A percentile compares a stretch with the other conserved stretches of the same genome.
Evolutionary conservation across 805 yeast genomes (phyloP).

Genomic region (Yarrowia alimentaria): DNA sequence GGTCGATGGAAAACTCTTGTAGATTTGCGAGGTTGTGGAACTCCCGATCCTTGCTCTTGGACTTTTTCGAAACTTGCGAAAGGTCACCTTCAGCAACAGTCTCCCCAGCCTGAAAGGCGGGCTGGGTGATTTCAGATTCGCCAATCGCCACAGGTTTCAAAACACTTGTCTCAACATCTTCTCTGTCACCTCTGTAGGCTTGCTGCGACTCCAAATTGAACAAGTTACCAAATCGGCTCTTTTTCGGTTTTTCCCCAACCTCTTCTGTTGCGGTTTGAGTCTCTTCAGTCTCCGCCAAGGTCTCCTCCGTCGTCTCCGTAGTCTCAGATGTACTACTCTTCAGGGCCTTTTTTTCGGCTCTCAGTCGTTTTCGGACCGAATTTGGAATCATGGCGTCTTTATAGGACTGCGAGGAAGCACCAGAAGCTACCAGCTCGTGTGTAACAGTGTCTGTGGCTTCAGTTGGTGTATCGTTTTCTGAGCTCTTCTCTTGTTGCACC

Average conservation of each 20-base stretch:
- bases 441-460: neutral
- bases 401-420: too few relatives aligned
- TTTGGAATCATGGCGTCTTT: slow-evolving; percentile 17
- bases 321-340: neutral
- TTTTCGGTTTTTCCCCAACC: neutral
- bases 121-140: neutral
- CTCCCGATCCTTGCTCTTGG: slow-evolving; percentile 7
- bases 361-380: slow-evolving; percentile 3
- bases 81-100: neutral
- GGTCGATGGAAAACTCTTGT: slow-evolving; percentile 42
- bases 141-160: slow-evolving; percentile 12
- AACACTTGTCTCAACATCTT: too few relatives aligned
- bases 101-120: too few relatives aligned
- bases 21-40: slow-evolving; percentile 33
- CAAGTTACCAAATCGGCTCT: slow-evolving; percentile 7
- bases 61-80: neutral
- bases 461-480: neutral
- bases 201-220: neutral
- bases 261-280: neutral
- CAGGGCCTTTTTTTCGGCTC: slow-evolving; percentile 11
- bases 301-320: neutral
- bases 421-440: too few relatives aligned
- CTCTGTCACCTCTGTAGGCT: neutral
- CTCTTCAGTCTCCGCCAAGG: neutral
- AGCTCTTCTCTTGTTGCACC: neutral